Conservation (phyloP, 352 stramenopile species). For the Pythium vanterpoolii region DNA sequence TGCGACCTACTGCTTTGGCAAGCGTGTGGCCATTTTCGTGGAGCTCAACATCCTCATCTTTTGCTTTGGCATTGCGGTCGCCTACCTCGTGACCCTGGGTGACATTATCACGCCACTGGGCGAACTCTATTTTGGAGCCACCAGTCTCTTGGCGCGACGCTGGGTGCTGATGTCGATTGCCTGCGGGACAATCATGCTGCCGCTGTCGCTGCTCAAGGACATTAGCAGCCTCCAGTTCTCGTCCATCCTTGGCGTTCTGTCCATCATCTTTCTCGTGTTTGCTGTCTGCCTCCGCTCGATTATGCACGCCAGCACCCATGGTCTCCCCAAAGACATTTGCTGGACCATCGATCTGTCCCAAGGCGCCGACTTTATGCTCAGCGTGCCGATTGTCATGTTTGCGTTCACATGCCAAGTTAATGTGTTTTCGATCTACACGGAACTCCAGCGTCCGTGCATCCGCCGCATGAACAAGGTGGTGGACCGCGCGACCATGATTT, state of each 20-base stretch:
- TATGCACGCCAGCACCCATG: constrained; percentile 57
- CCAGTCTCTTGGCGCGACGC: constrained; percentile 58
- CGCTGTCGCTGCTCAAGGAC: constrained; percentile 78
- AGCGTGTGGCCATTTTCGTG: constrained; percentile 80
- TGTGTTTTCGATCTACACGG: constrained; percentile 88
- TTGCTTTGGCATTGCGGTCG: constrained; percentile 82
- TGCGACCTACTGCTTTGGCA: constrained; percentile 79
- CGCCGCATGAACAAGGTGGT: constrained; percentile 88
- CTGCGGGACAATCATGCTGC: constrained; percentile 75
- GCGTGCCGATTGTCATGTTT: constrained; percentile 87
- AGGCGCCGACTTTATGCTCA: constrained; percentile 80
- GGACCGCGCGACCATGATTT: constrained; percentile 71
- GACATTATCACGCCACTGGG: constrained; percentile 80
- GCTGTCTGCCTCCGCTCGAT: constrained; percentile 75
- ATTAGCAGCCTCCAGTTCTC: constrained; percentile 86
- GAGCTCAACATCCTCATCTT: constrained; percentile 86
- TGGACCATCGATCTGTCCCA: constrained; percentile 69
- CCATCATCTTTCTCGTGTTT: constrained; percentile 83
- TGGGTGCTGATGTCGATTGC: constrained; percentile 82
- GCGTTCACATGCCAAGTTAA: constrained; percentile 88
- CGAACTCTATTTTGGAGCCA: constrained; percentile 61
- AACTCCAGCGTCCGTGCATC: constrained; percentile 82
- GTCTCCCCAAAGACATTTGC: constrained; percentile 61
- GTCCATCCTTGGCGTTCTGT: constrained; percentile 78
- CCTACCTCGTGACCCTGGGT: constrained; percentile 80